Conservation (phyloP, 1,139 yeast genomes). For the Yamadazyma diddensiae region DNA sequence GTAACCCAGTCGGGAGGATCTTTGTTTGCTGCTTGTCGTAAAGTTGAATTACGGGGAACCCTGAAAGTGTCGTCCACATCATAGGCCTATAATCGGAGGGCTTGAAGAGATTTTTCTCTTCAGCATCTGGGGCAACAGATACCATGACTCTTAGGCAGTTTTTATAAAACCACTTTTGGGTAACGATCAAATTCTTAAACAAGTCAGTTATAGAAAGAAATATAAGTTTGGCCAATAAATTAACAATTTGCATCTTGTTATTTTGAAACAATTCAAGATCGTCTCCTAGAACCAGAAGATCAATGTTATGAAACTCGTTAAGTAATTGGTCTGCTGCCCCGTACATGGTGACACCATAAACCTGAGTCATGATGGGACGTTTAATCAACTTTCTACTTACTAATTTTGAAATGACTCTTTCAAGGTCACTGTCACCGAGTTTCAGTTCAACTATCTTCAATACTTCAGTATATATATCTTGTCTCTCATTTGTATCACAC, state of each 20-base stretch:
- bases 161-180: conserved; percentile 38
- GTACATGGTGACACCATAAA: conserved; percentile 41
- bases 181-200: conserved; percentile 31
- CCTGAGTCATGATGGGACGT: conserved; percentile 48
- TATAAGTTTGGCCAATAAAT: conserved; percentile 27
- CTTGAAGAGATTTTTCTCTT: conserved; percentile 17
- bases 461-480: conserved; percentile 38
- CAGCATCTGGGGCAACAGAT: conserved; percentile 24
- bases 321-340: conserved; percentile 38
- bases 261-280: conserved; percentile 5
- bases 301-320: conserved; percentile 14
- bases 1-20: conserved; percentile 24
- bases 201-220: conserved; percentile 32
- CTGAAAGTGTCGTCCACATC: conserved; percentile 44
- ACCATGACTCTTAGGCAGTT: conserved; percentile 29
- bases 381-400: conserved; percentile 36
- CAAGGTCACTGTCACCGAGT: conserved; percentile 16
- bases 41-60: conserved; percentile 42
- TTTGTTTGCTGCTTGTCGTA: conserved; percentile 23
- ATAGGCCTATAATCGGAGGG: conserved; percentile 26
- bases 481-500: conserved; percentile 16
- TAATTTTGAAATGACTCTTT: conserved; percentile 18
- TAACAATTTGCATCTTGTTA: conserved; percentile 10
- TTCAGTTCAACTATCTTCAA: conserved; percentile 23
- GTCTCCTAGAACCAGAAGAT: conserved; percentile 7